Conservation (phyloP, 2,329 filamentous ascomycete genomes). For the Fusarium stilboides region DNA sequence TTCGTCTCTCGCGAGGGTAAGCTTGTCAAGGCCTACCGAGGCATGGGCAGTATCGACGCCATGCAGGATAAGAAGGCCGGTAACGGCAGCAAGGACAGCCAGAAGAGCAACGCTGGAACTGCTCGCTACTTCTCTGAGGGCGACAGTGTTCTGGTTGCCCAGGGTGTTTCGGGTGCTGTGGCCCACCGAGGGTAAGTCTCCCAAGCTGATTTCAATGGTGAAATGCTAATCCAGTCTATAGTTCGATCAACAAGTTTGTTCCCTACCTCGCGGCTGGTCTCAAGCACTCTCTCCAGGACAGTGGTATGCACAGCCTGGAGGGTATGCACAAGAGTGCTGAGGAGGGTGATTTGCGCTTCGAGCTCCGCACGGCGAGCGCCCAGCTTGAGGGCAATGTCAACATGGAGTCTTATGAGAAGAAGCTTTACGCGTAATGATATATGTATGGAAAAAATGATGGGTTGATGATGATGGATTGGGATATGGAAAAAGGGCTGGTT, state of each 20-base stretch:
- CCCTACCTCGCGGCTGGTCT: constrained; percentile 96
- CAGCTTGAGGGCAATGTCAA: constrained; percentile 98
- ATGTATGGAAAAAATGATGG: constrained; percentile 38
- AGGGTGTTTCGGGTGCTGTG: constrained; percentile 92
- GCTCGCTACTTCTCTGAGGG: constrained; percentile 99
- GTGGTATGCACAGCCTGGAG: constrained; percentile 84
- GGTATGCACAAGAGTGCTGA: constrained; percentile 83
- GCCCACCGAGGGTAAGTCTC: constrained; percentile 76
- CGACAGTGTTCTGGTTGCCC: constrained; percentile 93
- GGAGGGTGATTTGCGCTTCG: constrained; percentile 86
- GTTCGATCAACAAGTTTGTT: constrained; percentile 93
- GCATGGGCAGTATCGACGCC: constrained; percentile 98
- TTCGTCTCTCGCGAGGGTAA: constrained; percentile 97
- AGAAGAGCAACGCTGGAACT: constrained; percentile 92
- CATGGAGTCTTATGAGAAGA: constrained; percentile 99
- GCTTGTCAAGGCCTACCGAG: constrained; percentile 98
- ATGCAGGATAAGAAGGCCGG: constrained; percentile 99
- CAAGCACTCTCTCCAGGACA: constrained; percentile 98
- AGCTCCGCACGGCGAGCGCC: constrained; percentile 93
- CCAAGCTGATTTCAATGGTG: neutral
- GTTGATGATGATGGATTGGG: constrained; percentile 29
- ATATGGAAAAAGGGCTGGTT: constrained; percentile 34
- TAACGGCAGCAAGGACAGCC: constrained; percentile 77
- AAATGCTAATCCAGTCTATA: constrained; percentile 54
- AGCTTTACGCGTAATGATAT: constrained; percentile 86